Evolutionary conservation across 2,329 filamentous ascomycete species (phyloP), one percentile per base, ranked within the genome.

Genomic region (Botrytis hyacinthi): DNA sequence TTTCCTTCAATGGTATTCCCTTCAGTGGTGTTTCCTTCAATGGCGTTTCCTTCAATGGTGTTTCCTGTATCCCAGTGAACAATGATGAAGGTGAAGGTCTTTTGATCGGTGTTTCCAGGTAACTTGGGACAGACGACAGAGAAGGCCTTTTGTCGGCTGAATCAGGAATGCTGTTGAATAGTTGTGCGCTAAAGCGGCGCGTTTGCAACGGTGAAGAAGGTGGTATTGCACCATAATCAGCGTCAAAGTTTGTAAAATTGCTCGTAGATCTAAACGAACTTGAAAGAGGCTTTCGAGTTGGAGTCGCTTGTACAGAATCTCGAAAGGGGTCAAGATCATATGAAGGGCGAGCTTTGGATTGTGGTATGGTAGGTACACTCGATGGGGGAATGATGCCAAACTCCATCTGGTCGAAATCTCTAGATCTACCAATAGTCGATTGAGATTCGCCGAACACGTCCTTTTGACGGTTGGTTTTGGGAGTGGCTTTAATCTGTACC

Each of bases 401-500:
- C 18, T 74, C 74, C 14, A 66, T 60, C 35, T 77, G 76, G n/a
- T 75, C 73, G 46, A 69, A 51, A 20, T 68, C 68, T 32, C 67
- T 72, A 26, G 70, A 67, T 42, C 32, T 12, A 10, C 44, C 26
- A 12, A 74, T 54, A 48, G 48, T 70, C 42, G 75, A 70, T 37
- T 78, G 77, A 32, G 75, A 71, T 35, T 76, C 74, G 40, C 65
- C 40, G 48, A 76, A 76, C 32, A 80, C 75, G 46, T 79, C 74
- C 42, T 76, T 81, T 40, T 74, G 77, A 20, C 80, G 79, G 44
- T 77, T 78, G 2, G 75, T 74, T 70, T 79, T 81, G 29, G 80
- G 80, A 22, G 80, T 82, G 60, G 80, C 80, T 61, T 78, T 76
- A 62, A 81, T 81, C 65, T 81, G 80, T n/a, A 81, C 77, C 12